These are phyloP conservation scores for Arabidopsis lyrata DNA, from an alignment of 441 rosid genomes.

Conservation along the genomic window DNA sequence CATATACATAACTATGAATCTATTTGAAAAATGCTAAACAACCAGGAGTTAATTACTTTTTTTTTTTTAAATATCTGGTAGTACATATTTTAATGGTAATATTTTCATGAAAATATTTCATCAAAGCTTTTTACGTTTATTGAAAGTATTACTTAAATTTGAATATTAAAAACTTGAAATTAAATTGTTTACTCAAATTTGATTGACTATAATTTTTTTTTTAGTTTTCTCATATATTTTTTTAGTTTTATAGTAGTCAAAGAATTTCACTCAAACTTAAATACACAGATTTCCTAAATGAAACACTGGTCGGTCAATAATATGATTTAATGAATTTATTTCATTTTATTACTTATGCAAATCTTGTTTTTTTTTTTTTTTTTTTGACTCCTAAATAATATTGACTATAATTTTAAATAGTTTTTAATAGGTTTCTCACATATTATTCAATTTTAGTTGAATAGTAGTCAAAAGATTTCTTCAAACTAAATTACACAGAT, in stretches of 20 bases:
- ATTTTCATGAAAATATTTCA: not conserved
- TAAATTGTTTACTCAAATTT: not conserved
- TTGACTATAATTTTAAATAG: not conserved
- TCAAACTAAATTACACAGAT: not conserved
- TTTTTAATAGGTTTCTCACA: not conserved
- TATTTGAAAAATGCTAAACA: not conserved
- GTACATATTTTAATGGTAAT: not conserved
- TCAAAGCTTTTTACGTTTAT: not conserved
- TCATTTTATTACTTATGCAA: not conserved
- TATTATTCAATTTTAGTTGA: not conserved
- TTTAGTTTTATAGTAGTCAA: not conserved
- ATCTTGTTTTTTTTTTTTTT: not conserved
- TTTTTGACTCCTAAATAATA: slow-evolving; percentile 17
- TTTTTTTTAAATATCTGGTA: not conserved
- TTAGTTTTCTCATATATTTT: not conserved
- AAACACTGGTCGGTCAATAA: slow-evolving; percentile 2
- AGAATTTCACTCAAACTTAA: not conserved
- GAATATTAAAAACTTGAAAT: not conserved
- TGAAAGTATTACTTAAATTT: too few relatives aligned
- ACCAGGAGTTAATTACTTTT: not conserved
- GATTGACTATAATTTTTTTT: not conserved
- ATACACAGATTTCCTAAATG: not conserved
- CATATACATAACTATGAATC: not conserved
- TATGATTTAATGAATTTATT: not conserved
- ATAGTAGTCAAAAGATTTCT: not conserved